phyloP scores from a whole-genome alignment of 345 rosid genomes.

The Citrus trifoliata region DNA sequence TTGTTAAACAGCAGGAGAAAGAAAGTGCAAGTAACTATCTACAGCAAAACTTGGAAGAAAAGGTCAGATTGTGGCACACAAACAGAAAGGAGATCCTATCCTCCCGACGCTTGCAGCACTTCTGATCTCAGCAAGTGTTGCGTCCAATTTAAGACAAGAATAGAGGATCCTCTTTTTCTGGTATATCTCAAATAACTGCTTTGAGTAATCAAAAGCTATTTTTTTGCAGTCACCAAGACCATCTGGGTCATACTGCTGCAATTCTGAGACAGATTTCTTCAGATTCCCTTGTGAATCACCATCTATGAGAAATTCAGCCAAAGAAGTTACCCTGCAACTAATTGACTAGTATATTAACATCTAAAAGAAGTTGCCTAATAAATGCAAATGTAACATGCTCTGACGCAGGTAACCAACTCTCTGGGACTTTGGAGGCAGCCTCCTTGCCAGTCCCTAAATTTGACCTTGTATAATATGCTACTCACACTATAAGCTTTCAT shows the following conservation, averaged over 20 bases:
- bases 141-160: slow-evolving; percentile 12
- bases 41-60: neutral
- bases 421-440: neutral
- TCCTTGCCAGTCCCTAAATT: neutral
- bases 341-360: neutral
- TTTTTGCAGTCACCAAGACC: slow-evolving; percentile 24
- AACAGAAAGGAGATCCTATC: neutral
- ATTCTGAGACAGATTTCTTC: slow-evolving; percentile 25
- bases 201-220: slow-evolving; percentile 13
- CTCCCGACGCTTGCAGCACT: neutral
- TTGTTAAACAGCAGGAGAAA: neutral
- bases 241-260: slow-evolving; percentile 11
- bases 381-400: neutral
- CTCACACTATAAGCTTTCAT: neutral
- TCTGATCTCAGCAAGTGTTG: neutral
- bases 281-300: slow-evolving; percentile 29
- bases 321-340: slow-evolving; percentile 15
- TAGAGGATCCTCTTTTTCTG: slow-evolving; percentile 21
- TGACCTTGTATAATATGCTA: neutral
- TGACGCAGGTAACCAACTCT: neutral
- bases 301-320: slow-evolving; percentile 28
- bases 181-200: slow-evolving; percentile 32
- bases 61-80: neutral
- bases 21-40: neutral
- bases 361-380: neutral